Conservation (phyloP, 306 rosid species). For the Castanea sativa region DNA sequence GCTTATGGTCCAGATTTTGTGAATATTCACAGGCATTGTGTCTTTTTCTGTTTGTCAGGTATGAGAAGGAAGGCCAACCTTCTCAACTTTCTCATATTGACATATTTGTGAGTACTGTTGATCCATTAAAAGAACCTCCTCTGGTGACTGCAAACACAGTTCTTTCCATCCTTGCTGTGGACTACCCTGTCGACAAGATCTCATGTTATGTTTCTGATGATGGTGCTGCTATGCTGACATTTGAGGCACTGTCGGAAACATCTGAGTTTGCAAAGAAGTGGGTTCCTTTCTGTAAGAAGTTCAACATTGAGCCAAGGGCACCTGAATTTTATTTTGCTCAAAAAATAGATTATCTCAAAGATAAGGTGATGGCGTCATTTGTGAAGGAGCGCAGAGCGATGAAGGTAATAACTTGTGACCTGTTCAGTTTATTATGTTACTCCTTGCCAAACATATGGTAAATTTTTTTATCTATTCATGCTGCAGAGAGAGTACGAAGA, state of each 20-base stretch:
- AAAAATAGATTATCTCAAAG: slow-evolving; percentile 53
- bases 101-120: slow-evolving; percentile 57
- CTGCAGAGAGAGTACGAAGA: slow-evolving; percentile 74
- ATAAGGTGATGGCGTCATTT: slow-evolving; percentile 55
- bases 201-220: slow-evolving; percentile 76
- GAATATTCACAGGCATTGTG: not conserved
- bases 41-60: slow-evolving; percentile 33
- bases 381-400: slow-evolving; percentile 74
- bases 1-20: not conserved
- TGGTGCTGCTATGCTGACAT: slow-evolving; percentile 67
- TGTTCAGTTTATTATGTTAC: not conserved
- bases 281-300: slow-evolving; percentile 75
- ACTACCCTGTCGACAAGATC: slow-evolving; percentile 66
- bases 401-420: slow-evolving; percentile 45
- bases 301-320: slow-evolving; percentile 65
- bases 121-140: slow-evolving; percentile 62
- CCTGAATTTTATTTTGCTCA: slow-evolving; percentile 65
- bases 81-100: slow-evolving; percentile 53
- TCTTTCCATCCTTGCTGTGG: slow-evolving; percentile 67
- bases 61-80: slow-evolving; percentile 60
- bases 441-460: not conserved
- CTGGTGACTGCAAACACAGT: slow-evolving; percentile 68
- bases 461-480: not conserved
- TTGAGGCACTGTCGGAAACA: slow-evolving; percentile 65
- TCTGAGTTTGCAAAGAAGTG: slow-evolving; percentile 72